Evolutionary conservation across 495 filamentous ascomycete genomes (phyloP).

Genomic region (Oleoguttula mirabilis): DNA sequence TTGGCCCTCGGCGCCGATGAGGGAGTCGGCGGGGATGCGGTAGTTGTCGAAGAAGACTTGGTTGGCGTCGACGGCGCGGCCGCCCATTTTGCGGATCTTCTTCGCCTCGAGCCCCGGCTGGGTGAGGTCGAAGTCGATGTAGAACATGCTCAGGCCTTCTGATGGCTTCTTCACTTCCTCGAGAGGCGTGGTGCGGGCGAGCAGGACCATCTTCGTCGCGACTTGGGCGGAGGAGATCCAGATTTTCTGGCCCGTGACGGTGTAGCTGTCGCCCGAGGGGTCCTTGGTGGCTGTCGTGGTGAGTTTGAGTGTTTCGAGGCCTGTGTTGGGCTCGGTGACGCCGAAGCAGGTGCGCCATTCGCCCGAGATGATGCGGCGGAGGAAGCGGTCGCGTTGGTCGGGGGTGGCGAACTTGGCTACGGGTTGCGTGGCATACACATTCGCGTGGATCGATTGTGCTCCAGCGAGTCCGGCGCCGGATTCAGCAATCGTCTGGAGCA

Average conservation of each 20-base stretch:
- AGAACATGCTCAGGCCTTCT: conserved; percentile 64
- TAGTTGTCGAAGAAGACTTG: conserved; percentile 77
- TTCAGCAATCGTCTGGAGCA: conserved; percentile 73
- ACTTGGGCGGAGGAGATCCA: conserved; percentile 72
- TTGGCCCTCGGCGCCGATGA: conserved; percentile 57
- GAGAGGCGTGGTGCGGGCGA: conserved; percentile 59
- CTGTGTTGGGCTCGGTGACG: conserved; percentile 57
- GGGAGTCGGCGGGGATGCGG: conserved; percentile 42
- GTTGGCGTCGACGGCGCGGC: conserved; percentile 66
- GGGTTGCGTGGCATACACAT: conserved; percentile 68
- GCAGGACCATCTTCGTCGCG: conserved; percentile 62
- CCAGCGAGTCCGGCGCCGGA: conserved; percentile 67
- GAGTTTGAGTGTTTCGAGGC: conserved; percentile 60
- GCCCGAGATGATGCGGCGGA: conserved; percentile 58
- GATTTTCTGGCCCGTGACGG: conserved; percentile 63
- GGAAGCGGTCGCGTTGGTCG: conserved; percentile 46
- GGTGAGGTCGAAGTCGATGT: conserved; percentile 53
- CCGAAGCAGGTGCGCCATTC: conserved; percentile 61
- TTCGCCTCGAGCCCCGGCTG: conserved; percentile 49
- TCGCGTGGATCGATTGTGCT: conserved; percentile 64
- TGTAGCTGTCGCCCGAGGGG: conserved; percentile 40
- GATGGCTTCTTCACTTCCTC: conserved; percentile 53
- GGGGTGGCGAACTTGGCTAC: conserved; percentile 55
- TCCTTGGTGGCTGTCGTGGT: conserved; percentile 42
- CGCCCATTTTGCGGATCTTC: conserved; percentile 72